A percentile compares a stretch with the other conserved stretches of the same genome.
Evolutionary conservation across 768 basidiomycete genomes (phyloP).

Genomic region (Boletus insuetus): DNA sequence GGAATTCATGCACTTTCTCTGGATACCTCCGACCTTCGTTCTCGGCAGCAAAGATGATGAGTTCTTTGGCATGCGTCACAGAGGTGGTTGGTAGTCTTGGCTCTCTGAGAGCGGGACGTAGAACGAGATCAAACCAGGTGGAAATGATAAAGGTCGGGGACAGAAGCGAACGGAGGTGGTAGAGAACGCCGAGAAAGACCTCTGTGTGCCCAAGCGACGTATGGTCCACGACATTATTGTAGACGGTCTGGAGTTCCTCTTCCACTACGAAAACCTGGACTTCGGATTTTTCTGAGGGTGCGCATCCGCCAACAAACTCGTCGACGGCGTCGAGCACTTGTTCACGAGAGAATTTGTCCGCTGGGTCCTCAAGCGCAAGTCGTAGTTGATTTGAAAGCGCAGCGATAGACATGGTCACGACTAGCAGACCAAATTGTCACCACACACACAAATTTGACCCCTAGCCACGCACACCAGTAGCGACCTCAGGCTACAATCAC

Average conservation of each 20-base stretch:
- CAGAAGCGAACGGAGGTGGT: constrained; percentile 59
- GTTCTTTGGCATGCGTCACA: constrained; percentile 66
- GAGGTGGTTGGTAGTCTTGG: constrained; percentile 59
- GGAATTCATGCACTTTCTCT: constrained; percentile 62
- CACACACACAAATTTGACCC: too few relatives aligned
- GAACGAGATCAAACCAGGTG: constrained; percentile 77
- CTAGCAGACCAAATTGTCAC: not conserved
- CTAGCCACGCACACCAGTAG: too few relatives aligned
- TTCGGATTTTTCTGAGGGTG: constrained; percentile 46
- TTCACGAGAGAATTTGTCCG: constrained; percentile 48
- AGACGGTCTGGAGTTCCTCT: constrained; percentile 62
- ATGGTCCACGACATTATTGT: constrained; percentile 64
- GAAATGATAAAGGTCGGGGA: constrained; percentile 67
- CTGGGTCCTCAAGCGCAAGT: constrained; percentile 50
- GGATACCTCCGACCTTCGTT: constrained; percentile 40
- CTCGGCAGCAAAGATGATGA: constrained; percentile 62
- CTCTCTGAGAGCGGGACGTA: constrained; percentile 76
- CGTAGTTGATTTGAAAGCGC: constrained; percentile 52
- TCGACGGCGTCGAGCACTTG: constrained; percentile 52
- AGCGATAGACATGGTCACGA: constrained; percentile 33
- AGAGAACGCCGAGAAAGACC: constrained; percentile 63
- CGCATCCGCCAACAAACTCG: constrained; percentile 51
- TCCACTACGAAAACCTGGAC: constrained; percentile 50
- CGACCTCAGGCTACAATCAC: too few relatives aligned
- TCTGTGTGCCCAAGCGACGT: constrained; percentile 60